Base-by-base conservation (phyloP, 176 grass and related monocot species). In the Musa schizocarpa region DNA sequence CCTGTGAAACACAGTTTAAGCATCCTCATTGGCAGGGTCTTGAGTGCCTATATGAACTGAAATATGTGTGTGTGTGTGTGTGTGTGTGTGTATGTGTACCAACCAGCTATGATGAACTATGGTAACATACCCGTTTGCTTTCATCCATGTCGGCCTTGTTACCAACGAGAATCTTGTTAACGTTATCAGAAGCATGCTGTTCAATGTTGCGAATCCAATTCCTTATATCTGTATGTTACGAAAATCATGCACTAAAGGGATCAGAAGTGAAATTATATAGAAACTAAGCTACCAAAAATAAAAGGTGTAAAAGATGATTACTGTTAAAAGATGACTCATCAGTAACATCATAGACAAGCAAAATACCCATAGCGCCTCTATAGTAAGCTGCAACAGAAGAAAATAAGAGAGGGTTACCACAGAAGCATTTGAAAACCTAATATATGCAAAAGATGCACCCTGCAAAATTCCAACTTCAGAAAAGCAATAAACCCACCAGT, bases 71-170 rank as follows among this genome's bases (percentile, higher is more conserved):
- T 5, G 29, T 34, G 3, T 34, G 29, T 34, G 0, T 34, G 29
- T 34, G 29, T 34, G 29, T 34, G 34, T 43, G 34, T 6, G 34
- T 43, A 4, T 43, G 34, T 43, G 34, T 43, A 3, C 20, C 17
- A 50, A 73, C 9, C 12, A 50, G 20, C n/a, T 54, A 22, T 24
- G 23, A 72, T 24, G 19, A 2, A 64, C 14, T 63, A 14, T 9
- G 0, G 19, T 8, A 52, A 29, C 34, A 29, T 65, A 77, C 75
- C 56, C 75, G 34, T 77, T 77, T 77, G 75, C 75, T 77, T 65
- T 77, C 75, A 66, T 77, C 75, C 75, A 77, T 77, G 50, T 77
- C 75, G 26, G 75, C 75, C 20, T 77, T 77, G 75, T 77, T 77
- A 22, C 75, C 75, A 63, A 77, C 75, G 23, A 77, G 57, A 65